Percentiles rank a stretch among this genome's conserved stretches.
Evolutionary conservation across 116 monocot species (phyloP).

Genomic region (Dioscorea cayenensis): DNA sequence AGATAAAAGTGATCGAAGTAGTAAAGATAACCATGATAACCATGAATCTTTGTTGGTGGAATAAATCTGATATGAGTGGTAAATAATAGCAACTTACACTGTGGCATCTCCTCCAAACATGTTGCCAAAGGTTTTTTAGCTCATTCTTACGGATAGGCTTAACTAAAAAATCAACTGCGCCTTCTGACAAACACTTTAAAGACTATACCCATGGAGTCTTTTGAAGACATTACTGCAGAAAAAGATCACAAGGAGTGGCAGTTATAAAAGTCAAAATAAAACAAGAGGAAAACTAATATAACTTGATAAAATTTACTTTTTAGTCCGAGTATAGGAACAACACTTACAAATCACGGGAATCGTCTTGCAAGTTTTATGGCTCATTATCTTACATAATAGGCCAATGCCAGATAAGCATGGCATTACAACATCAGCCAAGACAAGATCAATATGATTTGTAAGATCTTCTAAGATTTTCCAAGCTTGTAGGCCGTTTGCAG

Average conservation of each 20-base stretch:
- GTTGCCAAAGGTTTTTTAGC: slow-evolving; percentile 98
- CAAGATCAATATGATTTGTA: slow-evolving; percentile 67
- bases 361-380: slow-evolving; percentile 69
- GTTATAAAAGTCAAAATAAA: slow-evolving; percentile 12
- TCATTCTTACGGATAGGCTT: slow-evolving; percentile 99
- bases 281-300: neutral
- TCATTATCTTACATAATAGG: slow-evolving; percentile 91
- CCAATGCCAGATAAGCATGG: slow-evolving; percentile 80
- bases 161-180: slow-evolving; percentile 97
- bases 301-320: slow-evolving; percentile 4
- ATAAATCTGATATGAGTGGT: too few relatives aligned
- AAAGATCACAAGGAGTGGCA: slow-evolving; percentile 27
- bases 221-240: slow-evolving; percentile 97
- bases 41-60: too few relatives aligned
- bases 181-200: slow-evolving; percentile 96
- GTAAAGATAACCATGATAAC: too few relatives aligned
- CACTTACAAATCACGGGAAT: slow-evolving; percentile 97
- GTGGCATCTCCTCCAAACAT: slow-evolving; percentile 97
- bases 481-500: slow-evolving; percentile 84
- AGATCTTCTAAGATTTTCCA: slow-evolving; percentile 75
- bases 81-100: slow-evolving; percentile 51
- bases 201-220: slow-evolving; percentile 92
- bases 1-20: neutral
- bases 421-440: slow-evolving; percentile 87
- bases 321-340: too few relatives aligned